phyloP scores from a whole-genome alignment of 2,329 filamentous ascomycete genomes.

The Scleromitrula shiraiana region DNA sequence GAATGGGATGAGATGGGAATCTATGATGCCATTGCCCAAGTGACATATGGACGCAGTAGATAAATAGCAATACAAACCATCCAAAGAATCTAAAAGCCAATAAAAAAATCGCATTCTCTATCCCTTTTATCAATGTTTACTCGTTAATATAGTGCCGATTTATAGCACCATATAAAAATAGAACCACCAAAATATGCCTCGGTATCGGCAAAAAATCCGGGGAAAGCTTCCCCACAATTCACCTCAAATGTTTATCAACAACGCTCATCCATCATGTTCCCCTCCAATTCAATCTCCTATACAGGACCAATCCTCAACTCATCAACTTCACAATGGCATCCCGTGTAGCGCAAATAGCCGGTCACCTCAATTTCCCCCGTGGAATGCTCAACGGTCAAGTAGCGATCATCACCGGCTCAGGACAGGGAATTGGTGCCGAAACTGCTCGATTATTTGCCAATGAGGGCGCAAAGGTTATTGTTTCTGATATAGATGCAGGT shows the following conservation, averaged over 20 bases:
- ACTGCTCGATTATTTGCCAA: conserved; percentile 75
- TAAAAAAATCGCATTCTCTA: no score
- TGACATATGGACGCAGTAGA: no score
- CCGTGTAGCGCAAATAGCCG: conserved; percentile 62
- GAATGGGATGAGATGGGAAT: no score
- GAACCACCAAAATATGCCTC: conserved; percentile 4
- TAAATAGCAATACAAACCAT: no score
- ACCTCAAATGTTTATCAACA: background rate
- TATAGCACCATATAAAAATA: no score
- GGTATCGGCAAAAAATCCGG: background rate
- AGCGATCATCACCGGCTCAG: conserved; percentile 80
- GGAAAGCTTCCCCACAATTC: conserved; percentile 5
- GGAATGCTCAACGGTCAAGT: conserved; percentile 73
- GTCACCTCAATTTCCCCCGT: conserved; percentile 74
- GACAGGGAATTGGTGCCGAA: conserved; percentile 84
- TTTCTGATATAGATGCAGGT: conserved; percentile 76
- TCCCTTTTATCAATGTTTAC: no score
- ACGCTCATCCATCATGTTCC: background rate
- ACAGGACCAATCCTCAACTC: background rate
- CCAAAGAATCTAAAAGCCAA: no score
- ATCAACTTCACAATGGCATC: conserved; percentile 26
- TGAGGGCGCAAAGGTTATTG: conserved; percentile 76
- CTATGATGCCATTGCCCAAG: no score
- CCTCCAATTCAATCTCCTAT: background rate
- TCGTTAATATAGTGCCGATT: no score